phyloP scores from a whole-genome alignment of 106 monocot species.

The Alisma plantagoaquatica region DNA sequence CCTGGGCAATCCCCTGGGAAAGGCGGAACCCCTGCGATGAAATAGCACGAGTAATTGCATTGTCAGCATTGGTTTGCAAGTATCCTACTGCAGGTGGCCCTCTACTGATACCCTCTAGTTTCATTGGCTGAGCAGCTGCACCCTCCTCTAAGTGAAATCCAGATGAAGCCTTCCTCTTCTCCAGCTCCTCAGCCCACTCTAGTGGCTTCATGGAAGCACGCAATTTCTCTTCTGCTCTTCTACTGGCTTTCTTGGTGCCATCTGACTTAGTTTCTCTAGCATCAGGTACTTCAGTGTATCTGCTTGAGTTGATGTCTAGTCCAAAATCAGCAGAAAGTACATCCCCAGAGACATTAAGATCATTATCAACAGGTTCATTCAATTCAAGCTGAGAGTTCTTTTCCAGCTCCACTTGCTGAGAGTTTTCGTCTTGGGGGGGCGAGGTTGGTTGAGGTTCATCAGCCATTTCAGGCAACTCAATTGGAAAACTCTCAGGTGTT shows the following conservation, averaged over 20 bases:
- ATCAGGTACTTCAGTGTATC: constrained; percentile 23
- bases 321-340: constrained; percentile 5
- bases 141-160: constrained; percentile 91
- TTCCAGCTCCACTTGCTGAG: constrained; percentile 3
- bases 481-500: too few relatives aligned
- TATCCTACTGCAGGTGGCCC: constrained; percentile 91
- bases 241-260: constrained; percentile 18
- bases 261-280: constrained; percentile 26
- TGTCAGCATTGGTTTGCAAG: constrained; percentile 88
- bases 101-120: constrained; percentile 75
- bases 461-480: too few relatives aligned
- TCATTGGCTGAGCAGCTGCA: constrained; percentile 88
- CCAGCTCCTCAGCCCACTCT: constrained; percentile 82
- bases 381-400: background rate
- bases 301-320: constrained; percentile 16
- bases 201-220: constrained; percentile 62
- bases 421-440: background rate
- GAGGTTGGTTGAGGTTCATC: background rate
- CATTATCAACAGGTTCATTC: constrained; percentile 6
- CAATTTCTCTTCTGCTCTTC: constrained; percentile 48
- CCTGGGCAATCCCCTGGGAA: constrained; percentile 71
- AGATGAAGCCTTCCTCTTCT: constrained; percentile 83
- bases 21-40: constrained; percentile 57
- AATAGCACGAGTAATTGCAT: constrained; percentile 56
- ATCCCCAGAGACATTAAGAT: constrained; percentile 9